Percentiles rank a stretch among this genome's conserved stretches.
Conservation (phyloP, 106 monocot species). For the Platanthera zijinensis region DNA sequence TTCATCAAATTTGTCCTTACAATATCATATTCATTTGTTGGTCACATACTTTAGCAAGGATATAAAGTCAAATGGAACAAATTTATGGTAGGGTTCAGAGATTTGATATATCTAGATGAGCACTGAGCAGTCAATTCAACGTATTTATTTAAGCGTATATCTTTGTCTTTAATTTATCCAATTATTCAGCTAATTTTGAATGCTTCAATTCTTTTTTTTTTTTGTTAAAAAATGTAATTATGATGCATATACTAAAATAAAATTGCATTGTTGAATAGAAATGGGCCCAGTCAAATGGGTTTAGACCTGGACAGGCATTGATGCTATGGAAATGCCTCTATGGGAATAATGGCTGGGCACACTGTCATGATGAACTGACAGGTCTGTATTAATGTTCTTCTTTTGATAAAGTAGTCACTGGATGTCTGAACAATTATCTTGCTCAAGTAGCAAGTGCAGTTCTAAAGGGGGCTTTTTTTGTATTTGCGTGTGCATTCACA, state of each 20-base stretch:
- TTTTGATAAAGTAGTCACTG: not conserved
- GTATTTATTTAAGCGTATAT: not conserved
- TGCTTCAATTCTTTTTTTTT: not conserved
- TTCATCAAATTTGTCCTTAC: not conserved
- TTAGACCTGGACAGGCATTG: conserved; percentile 75
- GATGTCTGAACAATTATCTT: not conserved
- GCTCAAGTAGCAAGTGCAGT: not conserved
- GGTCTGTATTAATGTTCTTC: conserved; percentile 25
- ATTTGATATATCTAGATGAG: not conserved
- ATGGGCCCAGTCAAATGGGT: conserved; percentile 89
- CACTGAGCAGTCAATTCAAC: not conserved
- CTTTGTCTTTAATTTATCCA: not conserved
- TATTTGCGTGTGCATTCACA: no score
- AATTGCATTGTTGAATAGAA: conserved; percentile 32
- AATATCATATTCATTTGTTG: not conserved
- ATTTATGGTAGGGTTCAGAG: not conserved
- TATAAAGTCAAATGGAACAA: not conserved
- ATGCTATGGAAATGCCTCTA: conserved; percentile 98
- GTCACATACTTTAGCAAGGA: not conserved
- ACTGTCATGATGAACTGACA: conserved; percentile 59
- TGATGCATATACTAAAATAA: not conserved
- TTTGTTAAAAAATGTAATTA: not conserved
- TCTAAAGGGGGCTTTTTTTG: not conserved
- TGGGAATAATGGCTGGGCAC: conserved; percentile 72
- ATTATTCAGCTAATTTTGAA: not conserved